Conservation (phyloP, 805 yeast species). For the Kuraishia piskuri region DNA sequence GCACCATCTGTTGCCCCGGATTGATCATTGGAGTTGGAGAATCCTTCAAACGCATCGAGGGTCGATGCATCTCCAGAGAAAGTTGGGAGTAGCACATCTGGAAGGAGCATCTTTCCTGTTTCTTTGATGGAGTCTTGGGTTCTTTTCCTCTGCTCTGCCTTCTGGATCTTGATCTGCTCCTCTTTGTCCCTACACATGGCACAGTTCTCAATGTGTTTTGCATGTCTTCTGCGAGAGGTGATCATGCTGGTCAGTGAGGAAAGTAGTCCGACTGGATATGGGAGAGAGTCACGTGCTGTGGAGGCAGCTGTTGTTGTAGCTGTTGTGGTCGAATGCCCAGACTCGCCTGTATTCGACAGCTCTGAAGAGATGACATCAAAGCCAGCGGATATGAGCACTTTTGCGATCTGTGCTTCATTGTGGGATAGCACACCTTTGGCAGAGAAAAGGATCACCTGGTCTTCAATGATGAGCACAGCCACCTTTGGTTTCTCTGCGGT, state of each 20-base stretch:
- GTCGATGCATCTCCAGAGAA: background rate
- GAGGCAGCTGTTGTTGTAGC: background rate
- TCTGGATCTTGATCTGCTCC: slow-evolving; percentile 9
- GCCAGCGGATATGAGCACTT: slow-evolving; percentile 25
- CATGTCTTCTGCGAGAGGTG: slow-evolving; percentile 11
- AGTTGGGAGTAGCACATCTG: background rate
- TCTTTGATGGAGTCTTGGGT: background rate
- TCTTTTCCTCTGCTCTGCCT: slow-evolving; percentile 5
- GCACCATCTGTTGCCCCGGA: background rate
- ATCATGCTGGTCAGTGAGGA: slow-evolving; percentile 12
- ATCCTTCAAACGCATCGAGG: background rate
- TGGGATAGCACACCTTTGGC: slow-evolving; percentile 9
- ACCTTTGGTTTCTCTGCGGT: slow-evolving; percentile 9
- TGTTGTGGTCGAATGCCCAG: background rate
- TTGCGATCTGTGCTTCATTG: slow-evolving; percentile 17
- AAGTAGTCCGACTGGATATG: slow-evolving; percentile 7
- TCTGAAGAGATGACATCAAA: slow-evolving; percentile 22
- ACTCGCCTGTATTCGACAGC: slow-evolving; percentile 4
- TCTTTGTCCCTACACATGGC: slow-evolving; percentile 26
- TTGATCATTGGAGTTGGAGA: background rate
- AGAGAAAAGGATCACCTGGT: slow-evolving; percentile 21
- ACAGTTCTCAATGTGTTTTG: slow-evolving; percentile 33
- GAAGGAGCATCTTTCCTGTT: background rate
- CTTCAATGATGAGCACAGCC: slow-evolving; percentile 14
- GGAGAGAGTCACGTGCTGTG: background rate